Evolutionary conservation across 2,329 filamentous ascomycete species (phyloP).

Genomic region (Aspergillus ruber): DNA sequence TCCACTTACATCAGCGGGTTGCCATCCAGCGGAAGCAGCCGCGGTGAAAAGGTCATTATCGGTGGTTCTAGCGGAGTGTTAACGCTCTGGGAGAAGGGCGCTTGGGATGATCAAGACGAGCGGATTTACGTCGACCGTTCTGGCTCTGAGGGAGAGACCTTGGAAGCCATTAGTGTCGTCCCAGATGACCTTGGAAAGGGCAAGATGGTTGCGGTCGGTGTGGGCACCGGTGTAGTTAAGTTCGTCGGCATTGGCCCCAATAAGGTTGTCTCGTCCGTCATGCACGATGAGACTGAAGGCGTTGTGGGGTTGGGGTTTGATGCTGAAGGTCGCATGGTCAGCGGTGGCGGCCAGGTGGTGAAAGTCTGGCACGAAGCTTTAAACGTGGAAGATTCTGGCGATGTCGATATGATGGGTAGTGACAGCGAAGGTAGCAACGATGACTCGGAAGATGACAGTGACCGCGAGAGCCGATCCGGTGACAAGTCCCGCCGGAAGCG

Average conservation of each 20-base stretch:
- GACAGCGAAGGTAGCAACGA: conserved; percentile 39
- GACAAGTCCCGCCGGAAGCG: conserved; percentile 42
- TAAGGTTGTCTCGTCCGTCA: conserved; percentile 60
- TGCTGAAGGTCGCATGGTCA: conserved; percentile 77
- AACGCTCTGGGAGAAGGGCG: conserved; percentile 88
- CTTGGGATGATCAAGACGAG: conserved; percentile 94
- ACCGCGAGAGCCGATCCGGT: conserved; percentile 36
- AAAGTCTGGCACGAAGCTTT: conserved; percentile 81
- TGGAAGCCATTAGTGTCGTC: conserved; percentile 69
- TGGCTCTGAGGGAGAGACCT: conserved; percentile 59
- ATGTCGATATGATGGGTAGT: conserved; percentile 31
- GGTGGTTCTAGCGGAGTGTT: conserved; percentile 74
- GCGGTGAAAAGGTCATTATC: conserved; percentile 69
- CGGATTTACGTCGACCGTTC: conserved; percentile 67
- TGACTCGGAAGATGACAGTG: conserved; percentile 43
- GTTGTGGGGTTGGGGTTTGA: conserved; percentile 81
- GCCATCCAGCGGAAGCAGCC: conserved; percentile 58
- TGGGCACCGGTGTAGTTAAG: conserved; percentile 72
- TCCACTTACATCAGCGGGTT: conserved; percentile 72
- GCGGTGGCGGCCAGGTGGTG: conserved; percentile 74
- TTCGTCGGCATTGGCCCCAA: conserved; percentile 70
- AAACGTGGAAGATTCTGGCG: conserved; percentile 46
- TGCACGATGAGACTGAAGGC: conserved; percentile 81
- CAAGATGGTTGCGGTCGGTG: conserved; percentile 65
- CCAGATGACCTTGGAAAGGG: conserved; percentile 63